Percentiles rank a stretch among this genome's conserved stretches.
Conservation (phyloP, 345 rosid genomes). For the Hevea brasiliensis region DNA sequence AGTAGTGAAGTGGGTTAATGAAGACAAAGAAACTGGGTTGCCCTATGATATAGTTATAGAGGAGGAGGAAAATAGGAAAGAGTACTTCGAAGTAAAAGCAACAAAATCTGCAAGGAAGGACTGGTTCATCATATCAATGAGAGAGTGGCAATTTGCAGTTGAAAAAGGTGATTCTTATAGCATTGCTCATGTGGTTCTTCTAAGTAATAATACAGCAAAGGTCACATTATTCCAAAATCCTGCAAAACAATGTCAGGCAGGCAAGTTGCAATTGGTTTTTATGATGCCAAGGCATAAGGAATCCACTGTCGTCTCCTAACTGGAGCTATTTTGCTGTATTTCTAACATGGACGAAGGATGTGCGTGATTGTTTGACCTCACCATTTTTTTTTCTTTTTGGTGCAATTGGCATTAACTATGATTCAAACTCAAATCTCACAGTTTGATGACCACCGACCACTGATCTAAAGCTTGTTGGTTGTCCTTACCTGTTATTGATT, state of each 20-base stretch:
- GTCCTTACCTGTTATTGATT: too few species aligned
- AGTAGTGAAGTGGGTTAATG: constrained; percentile 75
- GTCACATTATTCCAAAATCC: constrained; percentile 58
- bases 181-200: constrained; percentile 58
- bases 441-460: too few species aligned
- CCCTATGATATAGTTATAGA: constrained; percentile 70
- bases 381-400: too few species aligned
- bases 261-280: constrained; percentile 62
- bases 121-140: constrained; percentile 68
- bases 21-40: constrained; percentile 65
- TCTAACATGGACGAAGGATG: background rate
- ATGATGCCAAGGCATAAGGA: constrained; percentile 54
- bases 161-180: constrained; percentile 60
- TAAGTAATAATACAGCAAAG: constrained; percentile 50
- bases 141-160: constrained; percentile 85
- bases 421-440: too few species aligned
- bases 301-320: background rate
- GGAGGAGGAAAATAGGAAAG: constrained; percentile 31
- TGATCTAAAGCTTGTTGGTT: too few species aligned
- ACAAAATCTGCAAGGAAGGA: constrained; percentile 70
- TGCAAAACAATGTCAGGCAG: constrained; percentile 61
- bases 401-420: too few species aligned
- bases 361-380: background rate
- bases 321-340: background rate
- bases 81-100: constrained; percentile 84